Conservation (phyloP, 2,329 filamentous ascomycete genomes). For the Akanthomyces lecanii region DNA sequence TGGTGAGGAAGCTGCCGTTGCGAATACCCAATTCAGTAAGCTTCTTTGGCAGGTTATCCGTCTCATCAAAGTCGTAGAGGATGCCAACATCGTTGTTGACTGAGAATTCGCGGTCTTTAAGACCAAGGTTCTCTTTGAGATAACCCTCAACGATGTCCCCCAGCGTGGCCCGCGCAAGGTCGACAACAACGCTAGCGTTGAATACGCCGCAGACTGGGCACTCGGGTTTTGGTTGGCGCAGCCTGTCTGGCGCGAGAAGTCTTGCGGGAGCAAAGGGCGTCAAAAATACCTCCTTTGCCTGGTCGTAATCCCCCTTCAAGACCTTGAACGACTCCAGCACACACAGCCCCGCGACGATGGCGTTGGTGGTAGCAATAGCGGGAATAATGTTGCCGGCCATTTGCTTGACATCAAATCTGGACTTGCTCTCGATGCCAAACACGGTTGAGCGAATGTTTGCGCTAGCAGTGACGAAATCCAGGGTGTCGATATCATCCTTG, state of each 20-base stretch:
- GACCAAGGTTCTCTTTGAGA: constrained; percentile 66
- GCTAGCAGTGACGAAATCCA: constrained; percentile 89
- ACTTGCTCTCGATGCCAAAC: constrained; percentile 85
- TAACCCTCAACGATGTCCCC: constrained; percentile 74
- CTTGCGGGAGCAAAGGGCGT: constrained; percentile 60
- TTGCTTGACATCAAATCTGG: constrained; percentile 95
- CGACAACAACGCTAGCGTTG: constrained; percentile 62
- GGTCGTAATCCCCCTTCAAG: constrained; percentile 64
- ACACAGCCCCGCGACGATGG: constrained; percentile 88
- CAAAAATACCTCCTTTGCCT: constrained; percentile 80
- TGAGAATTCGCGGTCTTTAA: constrained; percentile 72
- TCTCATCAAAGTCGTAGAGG: constrained; percentile 87
- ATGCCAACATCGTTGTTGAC: constrained; percentile 69
- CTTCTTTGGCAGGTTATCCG: constrained; percentile 78
- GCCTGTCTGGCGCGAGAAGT: constrained; percentile 54
- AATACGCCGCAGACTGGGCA: constrained; percentile 81
- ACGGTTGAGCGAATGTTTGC: constrained; percentile 84
- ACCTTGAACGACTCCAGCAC: constrained; percentile 93
- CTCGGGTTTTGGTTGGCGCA: constrained; percentile 66
- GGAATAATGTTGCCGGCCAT: constrained; percentile 99
- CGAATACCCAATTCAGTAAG: constrained; percentile 74
- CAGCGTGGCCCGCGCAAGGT: constrained; percentile 69
- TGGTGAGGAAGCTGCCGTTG: constrained; percentile 70
- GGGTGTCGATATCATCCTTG: constrained; percentile 91
- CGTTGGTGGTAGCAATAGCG: constrained; percentile 96